These are phyloP conservation scores for Colletotrichum sidae DNA, from an alignment of 2,329 filamentous ascomycete species.

Conservation along the genomic window DNA sequence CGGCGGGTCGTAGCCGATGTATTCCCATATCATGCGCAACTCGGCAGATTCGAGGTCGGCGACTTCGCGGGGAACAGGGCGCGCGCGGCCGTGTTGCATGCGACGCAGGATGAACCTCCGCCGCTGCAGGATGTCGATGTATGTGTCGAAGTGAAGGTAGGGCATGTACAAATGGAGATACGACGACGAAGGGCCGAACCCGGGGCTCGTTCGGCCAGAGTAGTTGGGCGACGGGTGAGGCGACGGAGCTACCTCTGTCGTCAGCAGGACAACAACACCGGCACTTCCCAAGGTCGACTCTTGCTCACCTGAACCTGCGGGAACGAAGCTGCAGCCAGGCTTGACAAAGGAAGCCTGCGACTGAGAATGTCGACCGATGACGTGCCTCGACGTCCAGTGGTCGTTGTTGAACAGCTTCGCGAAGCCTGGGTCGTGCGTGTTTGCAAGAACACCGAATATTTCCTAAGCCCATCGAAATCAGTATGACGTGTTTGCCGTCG, in stretches of 20 bases:
- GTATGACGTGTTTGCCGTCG: rapidly evolving
- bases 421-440: constrained; percentile 38
- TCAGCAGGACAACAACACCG: too few relatives aligned
- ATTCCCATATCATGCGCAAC: constrained; percentile 72
- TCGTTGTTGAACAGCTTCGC: constrained; percentile 57
- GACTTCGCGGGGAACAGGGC: constrained; percentile 66
- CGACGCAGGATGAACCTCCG: constrained; percentile 66
- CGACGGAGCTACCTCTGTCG: constrained; percentile 49
- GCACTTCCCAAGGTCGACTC: rapidly evolving
- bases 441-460: constrained; percentile 10
- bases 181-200: constrained; percentile 18
- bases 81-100: constrained; percentile 63
- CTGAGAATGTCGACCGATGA: constrained; percentile 60
- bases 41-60: constrained; percentile 67
- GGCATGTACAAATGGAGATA: constrained; percentile 66
- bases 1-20: constrained; percentile 69
- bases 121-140: constrained; percentile 66
- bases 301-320: constrained; percentile 40
- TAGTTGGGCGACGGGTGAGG: constrained; percentile 42
- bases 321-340: constrained; percentile 60
- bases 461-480: background rate
- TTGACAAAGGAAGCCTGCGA: constrained; percentile 63
- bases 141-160: constrained; percentile 74
- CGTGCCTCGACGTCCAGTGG: constrained; percentile 61
- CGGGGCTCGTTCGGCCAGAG: constrained; percentile 31